These are phyloP conservation scores for Oxytropis ochrocephala DNA, from an alignment of 306 rosid genomes.

Conservation along the genomic window DNA sequence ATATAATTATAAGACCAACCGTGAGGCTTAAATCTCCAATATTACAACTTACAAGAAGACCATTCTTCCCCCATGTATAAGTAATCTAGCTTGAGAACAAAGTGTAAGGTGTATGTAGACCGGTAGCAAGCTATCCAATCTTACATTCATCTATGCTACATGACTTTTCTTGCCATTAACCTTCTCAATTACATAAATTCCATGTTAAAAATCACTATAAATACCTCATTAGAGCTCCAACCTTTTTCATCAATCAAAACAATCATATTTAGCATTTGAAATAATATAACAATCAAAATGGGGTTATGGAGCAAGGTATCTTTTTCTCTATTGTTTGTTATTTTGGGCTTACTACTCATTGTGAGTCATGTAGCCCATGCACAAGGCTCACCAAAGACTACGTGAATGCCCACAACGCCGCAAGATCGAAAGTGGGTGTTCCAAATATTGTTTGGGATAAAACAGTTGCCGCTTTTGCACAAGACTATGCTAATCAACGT, in stretches of 20 bases:
- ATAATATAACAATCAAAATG: not conserved
- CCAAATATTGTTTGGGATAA: constrained; percentile 22
- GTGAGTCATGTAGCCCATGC: not conserved
- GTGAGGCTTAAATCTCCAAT: too few species aligned
- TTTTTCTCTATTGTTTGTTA: not conserved
- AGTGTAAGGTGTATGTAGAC: too few species aligned
- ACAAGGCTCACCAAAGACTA: constrained; percentile 25
- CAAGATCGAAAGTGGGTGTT: constrained; percentile 25
- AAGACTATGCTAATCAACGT: constrained; percentile 16
- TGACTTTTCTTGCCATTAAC: too few species aligned
- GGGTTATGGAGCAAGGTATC: not conserved
- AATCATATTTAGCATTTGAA: not conserved
- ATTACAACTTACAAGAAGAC: too few species aligned
- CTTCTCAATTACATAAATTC: not conserved
- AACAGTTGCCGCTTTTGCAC: constrained; percentile 21
- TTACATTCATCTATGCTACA: too few species aligned
- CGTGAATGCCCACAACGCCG: constrained; percentile 26
- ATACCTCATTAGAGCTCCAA: not conserved
- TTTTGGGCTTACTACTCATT: not conserved
- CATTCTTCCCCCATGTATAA: too few species aligned
- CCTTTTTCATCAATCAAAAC: not conserved
- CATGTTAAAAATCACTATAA: not conserved
- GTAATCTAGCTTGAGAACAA: too few species aligned
- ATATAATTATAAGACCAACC: too few species aligned
- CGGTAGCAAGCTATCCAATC: too few species aligned